These are phyloP conservation scores for Suillus subalutaceus DNA, from an alignment of 768 basidiomycete species.

Conservation along the genomic window DNA sequence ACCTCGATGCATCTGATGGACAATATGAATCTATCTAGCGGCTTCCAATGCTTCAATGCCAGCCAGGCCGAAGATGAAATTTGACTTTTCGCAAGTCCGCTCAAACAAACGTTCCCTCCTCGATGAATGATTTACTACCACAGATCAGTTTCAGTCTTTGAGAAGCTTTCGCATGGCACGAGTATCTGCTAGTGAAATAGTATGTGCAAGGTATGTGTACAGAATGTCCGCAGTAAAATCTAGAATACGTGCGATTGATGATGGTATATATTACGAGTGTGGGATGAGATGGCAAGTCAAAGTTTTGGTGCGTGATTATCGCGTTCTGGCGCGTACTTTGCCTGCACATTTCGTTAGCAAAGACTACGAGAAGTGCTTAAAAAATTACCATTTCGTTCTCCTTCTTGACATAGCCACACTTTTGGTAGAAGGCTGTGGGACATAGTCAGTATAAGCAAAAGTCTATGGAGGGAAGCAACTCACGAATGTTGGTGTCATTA, in stretches of 20 bases:
- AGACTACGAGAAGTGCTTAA: neutral
- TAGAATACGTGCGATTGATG: slow-evolving; percentile 15
- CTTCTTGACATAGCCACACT: slow-evolving; percentile 91
- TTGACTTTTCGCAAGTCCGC: too few relatives aligned
- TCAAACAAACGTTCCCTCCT: too few relatives aligned
- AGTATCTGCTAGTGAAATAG: too few relatives aligned
- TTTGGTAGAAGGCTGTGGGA: slow-evolving; percentile 87
- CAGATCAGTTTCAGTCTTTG: too few relatives aligned
- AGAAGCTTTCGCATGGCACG: too few relatives aligned
- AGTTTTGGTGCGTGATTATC: slow-evolving; percentile 20
- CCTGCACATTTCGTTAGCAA: slow-evolving; percentile 37
- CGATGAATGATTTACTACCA: too few relatives aligned
- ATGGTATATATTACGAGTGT: slow-evolving; percentile 8
- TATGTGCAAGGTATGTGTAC: neutral
- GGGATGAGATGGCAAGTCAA: slow-evolving; percentile 15
- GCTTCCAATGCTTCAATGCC: too few relatives aligned
- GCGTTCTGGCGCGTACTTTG: slow-evolving; percentile 57
- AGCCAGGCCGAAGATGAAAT: too few relatives aligned
- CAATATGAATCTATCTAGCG: too few relatives aligned
- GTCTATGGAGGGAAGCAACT: slow-evolving; percentile 38
- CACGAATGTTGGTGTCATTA: slow-evolving; percentile 87
- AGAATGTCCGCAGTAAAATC: slow-evolving; percentile 13
- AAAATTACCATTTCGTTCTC: slow-evolving; percentile 87
- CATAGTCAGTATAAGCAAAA: slow-evolving; percentile 10
- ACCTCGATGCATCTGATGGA: neutral